A percentile compares a stretch with the other conserved stretches of the same genome.
phyloP scores from a whole-genome alignment of 805 yeast species.

The Candida sonorensis region DNA sequence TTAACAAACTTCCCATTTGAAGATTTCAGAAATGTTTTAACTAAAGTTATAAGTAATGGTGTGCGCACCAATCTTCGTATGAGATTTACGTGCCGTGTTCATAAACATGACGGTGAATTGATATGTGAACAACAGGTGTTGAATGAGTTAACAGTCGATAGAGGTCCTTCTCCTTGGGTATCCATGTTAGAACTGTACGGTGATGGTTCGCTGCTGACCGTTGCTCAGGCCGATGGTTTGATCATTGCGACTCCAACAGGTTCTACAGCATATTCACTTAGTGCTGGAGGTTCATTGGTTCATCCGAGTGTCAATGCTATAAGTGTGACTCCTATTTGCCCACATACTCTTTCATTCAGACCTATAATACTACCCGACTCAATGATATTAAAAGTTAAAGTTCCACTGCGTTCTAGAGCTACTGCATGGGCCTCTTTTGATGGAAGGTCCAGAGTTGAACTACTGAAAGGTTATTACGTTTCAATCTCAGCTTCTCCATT shows the following conservation, averaged over 20 bases:
- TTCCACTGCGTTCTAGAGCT: slow-evolving; percentile 70
- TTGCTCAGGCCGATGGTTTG: slow-evolving; percentile 91
- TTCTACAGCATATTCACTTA: slow-evolving; percentile 89
- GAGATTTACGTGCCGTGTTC: slow-evolving; percentile 81
- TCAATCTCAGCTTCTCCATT: slow-evolving; percentile 79
- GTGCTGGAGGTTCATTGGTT: slow-evolving; percentile 93
- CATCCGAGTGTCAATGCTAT: slow-evolving; percentile 93
- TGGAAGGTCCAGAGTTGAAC: slow-evolving; percentile 81
- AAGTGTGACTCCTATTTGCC: slow-evolving; percentile 92
- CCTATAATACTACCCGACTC: slow-evolving; percentile 91
- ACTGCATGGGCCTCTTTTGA: slow-evolving; percentile 98
- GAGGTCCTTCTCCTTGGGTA: slow-evolving; percentile 92
- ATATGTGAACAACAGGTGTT: slow-evolving; percentile 69
- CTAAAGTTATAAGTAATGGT: slow-evolving; percentile 57
- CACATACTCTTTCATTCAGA: slow-evolving; percentile 88
- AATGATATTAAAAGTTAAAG: slow-evolving; percentile 77
- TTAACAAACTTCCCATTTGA: slow-evolving; percentile 81
- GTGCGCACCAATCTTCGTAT: slow-evolving; percentile 75
- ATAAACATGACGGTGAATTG: slow-evolving; percentile 44
- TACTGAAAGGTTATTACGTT: slow-evolving; percentile 77
- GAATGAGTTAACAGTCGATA: slow-evolving; percentile 83
- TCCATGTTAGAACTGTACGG: slow-evolving; percentile 87
- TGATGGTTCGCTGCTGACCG: slow-evolving; percentile 75
- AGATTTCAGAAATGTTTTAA: slow-evolving; percentile 54
- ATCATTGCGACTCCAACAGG: slow-evolving; percentile 95